Base-by-base conservation (phyloP, 306 rosid genomes). In the Medicago ruthenica region DNA sequence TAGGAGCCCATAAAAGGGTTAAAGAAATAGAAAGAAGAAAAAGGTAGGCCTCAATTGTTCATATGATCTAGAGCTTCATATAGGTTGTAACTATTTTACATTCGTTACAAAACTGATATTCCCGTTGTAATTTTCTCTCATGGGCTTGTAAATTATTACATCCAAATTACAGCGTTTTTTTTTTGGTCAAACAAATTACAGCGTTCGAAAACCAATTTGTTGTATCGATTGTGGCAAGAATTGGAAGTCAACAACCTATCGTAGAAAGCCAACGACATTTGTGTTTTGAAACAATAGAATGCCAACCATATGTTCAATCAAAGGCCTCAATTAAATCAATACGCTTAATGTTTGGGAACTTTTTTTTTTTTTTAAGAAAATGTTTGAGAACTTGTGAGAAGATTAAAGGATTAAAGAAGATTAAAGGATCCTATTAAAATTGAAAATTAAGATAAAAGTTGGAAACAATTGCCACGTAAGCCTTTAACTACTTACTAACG, bases 1-100 rank as follows among this genome's bases (percentile, higher is more conserved):
- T 74, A 79, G 85, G 41, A 69, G 51, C 77, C 82, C 67, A 37
- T 58, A 27, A 78, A 62, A 74, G 73, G 74, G 78, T 64, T 76
- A 78, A 74, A 79, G 76, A 72, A 73, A 82, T 77, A 74, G 74
- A 66, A 72, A 47, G 21, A 67, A 31, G 44, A 22, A 73, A 80
- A 68, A 31, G 7, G 76, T 79, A 84, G 83, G 70, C 83, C 68
- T 72, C 84, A 87, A 81, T 57, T 80, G 82, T 83, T 82, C 50
- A 80, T 78, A 80, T 80, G 70, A 64, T 72, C 70, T 44, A 41
- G 83, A 70, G 77, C 45, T 42, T 69, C 63, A 40, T 76, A 71
- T 76, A 71, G 81, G 78, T 67, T 78, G 80, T 83, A 81, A 71
- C 24, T 70, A 76, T 22, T 73, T 18, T 73, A 44, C 36, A 21